Base-by-base conservation (phyloP, 2,329 filamentous ascomycete species). In the Aspergillus sp. region DNA sequence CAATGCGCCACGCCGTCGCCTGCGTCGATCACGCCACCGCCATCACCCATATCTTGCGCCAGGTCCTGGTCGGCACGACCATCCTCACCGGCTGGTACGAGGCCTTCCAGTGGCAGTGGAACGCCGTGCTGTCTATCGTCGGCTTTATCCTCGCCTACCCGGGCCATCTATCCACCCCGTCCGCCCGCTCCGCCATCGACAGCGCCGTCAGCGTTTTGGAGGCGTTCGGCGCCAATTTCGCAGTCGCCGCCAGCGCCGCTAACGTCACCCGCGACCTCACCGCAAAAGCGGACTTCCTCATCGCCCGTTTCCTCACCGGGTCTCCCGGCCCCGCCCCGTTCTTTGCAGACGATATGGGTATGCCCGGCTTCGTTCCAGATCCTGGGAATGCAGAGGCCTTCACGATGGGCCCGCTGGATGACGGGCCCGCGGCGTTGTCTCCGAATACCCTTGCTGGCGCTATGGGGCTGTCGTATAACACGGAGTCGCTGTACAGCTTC, bases 41-140 rank as follows among this genome's bases (percentile, higher is more conserved):
- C 3, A 29, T 59, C n/a, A 63, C 60, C 4, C 46, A 51, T 8
- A 63, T 66, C 12, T 51, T 58, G 26, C 52, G 63, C 22, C 59
- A 65, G 26, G 43, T 56, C 1, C 42, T 51, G 13, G 43, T 39
- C 1, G 36, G 43, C 3, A 58, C 58, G 1, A 44, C 51, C 10
- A 47, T 63, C 13, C 39, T 65, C 1, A 35, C 36, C n/a, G 60
- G 61, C 5, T 62, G 52, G 52, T 51, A 60, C 36, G 56, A 63
- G 30, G 48, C 53, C 1, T 66, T 63, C 31, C 58, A 63, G 15
- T 67, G 58, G 51, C 63, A 66, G 39, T 66, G 63, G 60, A 60
- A 64, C 35, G 59, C 62, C 1, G 47, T 58, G 1, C 40, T 67
- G 12, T 55, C 58, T 2, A 46, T 66, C 2, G 35, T 66, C 6